Base-by-base conservation (phyloP, 345 rosid species). In the Populus tremula region DNA sequence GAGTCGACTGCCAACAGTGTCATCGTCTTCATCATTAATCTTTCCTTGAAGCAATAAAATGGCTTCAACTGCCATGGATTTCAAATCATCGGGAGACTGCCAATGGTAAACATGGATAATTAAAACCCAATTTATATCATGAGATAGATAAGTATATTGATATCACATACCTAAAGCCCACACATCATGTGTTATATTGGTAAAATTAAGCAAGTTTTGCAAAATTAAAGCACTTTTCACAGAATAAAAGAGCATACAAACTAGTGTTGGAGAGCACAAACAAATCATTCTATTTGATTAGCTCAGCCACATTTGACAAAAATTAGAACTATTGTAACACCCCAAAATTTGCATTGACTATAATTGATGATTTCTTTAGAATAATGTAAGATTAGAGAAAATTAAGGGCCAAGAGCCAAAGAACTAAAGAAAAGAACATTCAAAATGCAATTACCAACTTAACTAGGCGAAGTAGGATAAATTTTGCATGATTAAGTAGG, bases 51-150 rank as follows among this genome's bases (percentile, higher is more conserved):
- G 97, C 87, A 92, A 76, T 68, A 96, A 83, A 81, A 89, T 89
- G 78, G 98, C 93, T 85, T 96, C 99, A 82, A 96, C 97, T 1
- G 94, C 95, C 95, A 89, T 90, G 75, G 99, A 96, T 87, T 96
- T 93, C 86, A 90, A 72, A 83, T 96, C 98, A 79, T 96, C 92
- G 3, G 90, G 95, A 18, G 98, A 85, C 97, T 91, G 90, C 83
- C 67, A 84, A 56, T 18, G 14, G 23, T 43, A 56, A 29, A 43
- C 3, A 36, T 38, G 21, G 17, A 21, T 45, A 38, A 69, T 41
- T 69, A 23, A 45, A 41, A 38, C n/a, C 38, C 49, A 41, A 3
- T 29, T 21, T 20, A 45, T 38, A 39, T 21, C 39, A 38, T 67
- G 49, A n/a, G 53, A 69, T 0, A 56, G 9, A 56, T 56, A 56